A percentile compares a stretch with the other conserved stretches of the same genome.
phyloP scores from a whole-genome alignment of 805 yeast species.

The Yarrowia yakushimensis region DNA sequence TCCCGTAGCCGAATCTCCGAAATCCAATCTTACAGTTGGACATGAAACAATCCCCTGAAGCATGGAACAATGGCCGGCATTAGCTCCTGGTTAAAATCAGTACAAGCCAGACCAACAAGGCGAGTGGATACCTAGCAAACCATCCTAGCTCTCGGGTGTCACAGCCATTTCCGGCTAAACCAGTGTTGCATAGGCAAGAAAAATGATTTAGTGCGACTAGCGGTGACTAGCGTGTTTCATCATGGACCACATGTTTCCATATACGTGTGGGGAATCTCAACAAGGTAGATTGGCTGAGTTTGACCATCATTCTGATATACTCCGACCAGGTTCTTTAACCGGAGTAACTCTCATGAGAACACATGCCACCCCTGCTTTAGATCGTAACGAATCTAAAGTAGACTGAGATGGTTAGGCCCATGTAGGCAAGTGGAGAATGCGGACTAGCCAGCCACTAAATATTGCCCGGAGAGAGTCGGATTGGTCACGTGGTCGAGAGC shows the following conservation, averaged over 20 bases:
- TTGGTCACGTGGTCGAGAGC: not conserved
- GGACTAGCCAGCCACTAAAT: not conserved
- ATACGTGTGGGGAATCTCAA: not conserved
- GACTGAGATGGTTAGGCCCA: not conserved
- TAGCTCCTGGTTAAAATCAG: not conserved
- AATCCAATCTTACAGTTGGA: too few species aligned
- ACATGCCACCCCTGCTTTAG: conserved; percentile 20
- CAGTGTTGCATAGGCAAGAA: not conserved
- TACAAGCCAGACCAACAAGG: not conserved
- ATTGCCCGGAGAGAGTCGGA: not conserved
- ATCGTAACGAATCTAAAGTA: not conserved
- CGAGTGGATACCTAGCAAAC: not conserved
- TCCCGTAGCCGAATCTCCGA: too few species aligned
- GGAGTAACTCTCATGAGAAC: not conserved
- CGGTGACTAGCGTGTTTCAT: not conserved
- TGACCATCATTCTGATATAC: too few species aligned
- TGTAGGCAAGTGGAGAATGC: not conserved
- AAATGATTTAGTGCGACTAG: not conserved
- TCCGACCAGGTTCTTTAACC: too few species aligned
- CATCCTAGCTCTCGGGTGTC: not conserved
- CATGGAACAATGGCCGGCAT: too few species aligned
- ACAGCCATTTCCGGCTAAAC: not conserved
- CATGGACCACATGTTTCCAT: not conserved
- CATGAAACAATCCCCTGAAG: too few species aligned
- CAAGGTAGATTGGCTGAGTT: too few species aligned